A percentile compares a stretch with the other conserved stretches of the same genome.
Evolutionary conservation across 768 basidiomycete genomes (phyloP).

Genomic region (Mycena venus): DNA sequence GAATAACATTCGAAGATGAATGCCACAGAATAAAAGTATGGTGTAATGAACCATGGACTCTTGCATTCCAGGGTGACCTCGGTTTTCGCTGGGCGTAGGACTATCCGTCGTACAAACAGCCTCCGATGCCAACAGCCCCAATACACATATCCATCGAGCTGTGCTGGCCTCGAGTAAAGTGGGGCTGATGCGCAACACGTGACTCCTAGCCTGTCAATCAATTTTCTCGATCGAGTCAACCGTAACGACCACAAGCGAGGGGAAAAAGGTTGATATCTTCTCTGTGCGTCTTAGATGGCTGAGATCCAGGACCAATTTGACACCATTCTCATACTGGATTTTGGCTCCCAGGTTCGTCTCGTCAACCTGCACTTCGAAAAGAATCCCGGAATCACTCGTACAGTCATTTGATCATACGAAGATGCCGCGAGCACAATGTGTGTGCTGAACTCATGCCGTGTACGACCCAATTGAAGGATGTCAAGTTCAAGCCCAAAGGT

Average conservation of each 20-base stretch:
- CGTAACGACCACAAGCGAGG: not conserved
- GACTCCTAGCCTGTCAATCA: not conserved
- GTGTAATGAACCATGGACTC: too few relatives aligned
- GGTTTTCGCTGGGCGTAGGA: too few relatives aligned
- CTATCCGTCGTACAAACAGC: too few relatives aligned
- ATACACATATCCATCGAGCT: too few relatives aligned
- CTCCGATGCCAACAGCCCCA: too few relatives aligned
- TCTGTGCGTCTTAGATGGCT: constrained; percentile 63
- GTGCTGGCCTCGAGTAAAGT: too few relatives aligned
- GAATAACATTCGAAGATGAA: not conserved
- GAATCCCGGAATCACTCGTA: too few relatives aligned
- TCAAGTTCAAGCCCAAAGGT: constrained; percentile 97
- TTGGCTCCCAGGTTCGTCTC: constrained; percentile 89
- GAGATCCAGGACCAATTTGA: constrained; percentile 97
- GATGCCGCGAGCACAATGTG: constrained; percentile 97
- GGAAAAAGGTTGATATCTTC: not conserved
- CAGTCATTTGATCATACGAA: constrained; percentile 95
- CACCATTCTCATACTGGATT: constrained; percentile 95
- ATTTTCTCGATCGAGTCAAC: constrained; percentile 13
- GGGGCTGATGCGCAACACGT: too few relatives aligned
- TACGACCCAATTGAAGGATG: constrained; percentile 88
- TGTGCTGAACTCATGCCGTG: constrained; percentile 99
- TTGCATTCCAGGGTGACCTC: too few relatives aligned
- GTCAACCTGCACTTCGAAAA: not conserved
- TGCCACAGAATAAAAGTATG: not conserved